Percentiles rank a stretch among this genome's conserved stretches.
phyloP scores from a whole-genome alignment of 2,329 filamentous ascomycete genomes.

The Arachnomyces sp. region DNA sequence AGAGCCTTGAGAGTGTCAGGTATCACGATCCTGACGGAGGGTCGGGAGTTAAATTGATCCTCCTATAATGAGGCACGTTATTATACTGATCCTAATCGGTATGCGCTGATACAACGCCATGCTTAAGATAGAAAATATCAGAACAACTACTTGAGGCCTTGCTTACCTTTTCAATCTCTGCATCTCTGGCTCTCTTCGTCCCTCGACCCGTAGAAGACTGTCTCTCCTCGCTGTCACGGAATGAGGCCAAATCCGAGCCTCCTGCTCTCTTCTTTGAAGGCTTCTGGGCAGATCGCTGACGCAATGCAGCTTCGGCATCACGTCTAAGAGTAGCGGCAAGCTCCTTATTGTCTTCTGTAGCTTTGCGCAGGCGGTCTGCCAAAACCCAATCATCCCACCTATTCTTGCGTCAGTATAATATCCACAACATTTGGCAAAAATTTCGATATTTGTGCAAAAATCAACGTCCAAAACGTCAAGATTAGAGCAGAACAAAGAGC shows the following conservation, averaged over 20 bases:
- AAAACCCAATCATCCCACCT: conserved; percentile 98
- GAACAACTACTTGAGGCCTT: not conserved
- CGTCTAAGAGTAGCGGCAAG: conserved; percentile 52
- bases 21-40: conserved; percentile 76
- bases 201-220: conserved; percentile 36
- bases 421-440: conserved; percentile 5
- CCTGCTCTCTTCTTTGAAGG: conserved; percentile 30
- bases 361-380: conserved; percentile 85
- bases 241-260: conserved; percentile 35
- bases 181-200: conserved; percentile 37
- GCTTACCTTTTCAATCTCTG: conserved; percentile 41
- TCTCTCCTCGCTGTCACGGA: conserved; percentile 38
- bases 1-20: conserved; percentile 86
- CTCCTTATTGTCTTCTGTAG: conserved; percentile 90
- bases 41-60: conserved; percentile 73
- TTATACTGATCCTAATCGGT: not conserved
- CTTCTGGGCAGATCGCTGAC: conserved; percentile 26
- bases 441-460: conserved; percentile 5
- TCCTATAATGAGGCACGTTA: conserved; percentile 51
- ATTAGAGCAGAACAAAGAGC: not conserved
- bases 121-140: not conserved
- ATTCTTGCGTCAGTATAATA: conserved; percentile 11
- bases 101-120: not conserved
- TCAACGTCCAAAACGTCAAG: not conserved
- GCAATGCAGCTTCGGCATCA: conserved; percentile 31